Base-by-base conservation (phyloP, 2,329 filamentous ascomycete genomes). In the Penicillium sp. region DNA sequence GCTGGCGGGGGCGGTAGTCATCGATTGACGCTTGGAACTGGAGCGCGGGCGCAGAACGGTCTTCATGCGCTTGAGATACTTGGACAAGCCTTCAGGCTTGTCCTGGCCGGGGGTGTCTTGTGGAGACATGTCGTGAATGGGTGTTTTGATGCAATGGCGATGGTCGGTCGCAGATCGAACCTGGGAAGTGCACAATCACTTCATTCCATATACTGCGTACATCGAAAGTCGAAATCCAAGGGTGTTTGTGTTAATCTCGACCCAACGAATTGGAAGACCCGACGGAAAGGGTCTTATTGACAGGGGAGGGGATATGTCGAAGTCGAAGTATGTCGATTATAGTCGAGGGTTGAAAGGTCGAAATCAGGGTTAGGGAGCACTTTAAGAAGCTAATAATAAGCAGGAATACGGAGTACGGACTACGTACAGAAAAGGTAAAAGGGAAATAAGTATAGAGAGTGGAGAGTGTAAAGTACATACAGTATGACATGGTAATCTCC, bases 31-130 rank as follows among this genome's bases (percentile, higher is more conserved):
- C 46, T 63, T 68, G 9, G 61, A 56, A 22, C 56, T 55, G 8
- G 65, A 59, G n/a, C 56, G 58, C 42, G 62, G 55, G 43, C 59
- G 67, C 31, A 70, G 46, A 16, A 64, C 65, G 3, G 63, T 69
- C 45, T 61, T 68, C 62, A 71, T 67, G 42, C 68, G 66, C 47
- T 62, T 67, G 39, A 71, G 58, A 47, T 68, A 69, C 51, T 66
- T 71, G 24, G 61, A 63, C 35, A 71, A 50, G 39, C 68, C 66
- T 20, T 69, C 67, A 1, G 56, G 55, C 51, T 58, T 64, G 20
- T 54, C 57, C 38, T 60, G 52, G 50, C 44, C 54, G 38, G 52
- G 38, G 13, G 34, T 41, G 37, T 43, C 44, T 44, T 56, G 49
- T 13, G 50, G 49, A 43, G 63, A 57, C 63, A 66, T 66, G 40